phyloP scores from a whole-genome alignment of 2,329 filamentous ascomycete genomes.

The Calonectria leucothoes region DNA sequence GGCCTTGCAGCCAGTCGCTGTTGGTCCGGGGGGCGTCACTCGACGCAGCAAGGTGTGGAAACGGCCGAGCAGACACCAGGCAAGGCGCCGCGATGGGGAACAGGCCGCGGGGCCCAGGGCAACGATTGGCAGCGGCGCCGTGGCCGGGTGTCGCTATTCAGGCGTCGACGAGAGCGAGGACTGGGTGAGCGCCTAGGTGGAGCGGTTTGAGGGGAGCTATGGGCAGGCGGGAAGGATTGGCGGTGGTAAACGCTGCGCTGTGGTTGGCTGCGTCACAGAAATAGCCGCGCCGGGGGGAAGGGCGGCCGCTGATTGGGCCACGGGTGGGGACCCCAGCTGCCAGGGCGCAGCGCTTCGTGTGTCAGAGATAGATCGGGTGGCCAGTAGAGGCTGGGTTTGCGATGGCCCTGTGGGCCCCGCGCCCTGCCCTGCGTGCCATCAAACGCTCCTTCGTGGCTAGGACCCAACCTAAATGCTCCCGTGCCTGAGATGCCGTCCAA shows the following conservation, averaged over 20 bases:
- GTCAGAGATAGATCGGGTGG: not conserved
- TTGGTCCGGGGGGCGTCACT: constrained; percentile 27
- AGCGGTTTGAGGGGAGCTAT: constrained; percentile 10
- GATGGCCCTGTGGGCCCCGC: not conserved
- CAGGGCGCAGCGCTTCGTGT: constrained; percentile 16
- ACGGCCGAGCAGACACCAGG: constrained; percentile 11
- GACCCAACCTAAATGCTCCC: constrained; percentile 2
- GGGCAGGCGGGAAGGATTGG: constrained; percentile 13
- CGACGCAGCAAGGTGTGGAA: constrained; percentile 25
- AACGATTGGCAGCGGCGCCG: constrained; percentile 29
- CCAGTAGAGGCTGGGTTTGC: not conserved
- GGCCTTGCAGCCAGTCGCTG: constrained; percentile 33
- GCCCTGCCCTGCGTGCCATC: not conserved
- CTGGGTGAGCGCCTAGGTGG: constrained; percentile 9
- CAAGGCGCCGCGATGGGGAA: constrained; percentile 12
- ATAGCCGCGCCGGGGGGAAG: constrained; percentile 37
- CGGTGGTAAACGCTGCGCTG: constrained; percentile 15
- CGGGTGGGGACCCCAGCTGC: not conserved
- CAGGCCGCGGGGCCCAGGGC: not conserved
- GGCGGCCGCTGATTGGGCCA: constrained; percentile 34
- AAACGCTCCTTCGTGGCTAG: not conserved
- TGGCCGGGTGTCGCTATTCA: constrained; percentile 16
- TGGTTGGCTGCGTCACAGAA: constrained; percentile 40
- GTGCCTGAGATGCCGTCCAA: not conserved
- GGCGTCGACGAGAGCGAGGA: constrained; percentile 16